phyloP scores from a whole-genome alignment of 345 rosid genomes.

The Syzygium oleosum region DNA sequence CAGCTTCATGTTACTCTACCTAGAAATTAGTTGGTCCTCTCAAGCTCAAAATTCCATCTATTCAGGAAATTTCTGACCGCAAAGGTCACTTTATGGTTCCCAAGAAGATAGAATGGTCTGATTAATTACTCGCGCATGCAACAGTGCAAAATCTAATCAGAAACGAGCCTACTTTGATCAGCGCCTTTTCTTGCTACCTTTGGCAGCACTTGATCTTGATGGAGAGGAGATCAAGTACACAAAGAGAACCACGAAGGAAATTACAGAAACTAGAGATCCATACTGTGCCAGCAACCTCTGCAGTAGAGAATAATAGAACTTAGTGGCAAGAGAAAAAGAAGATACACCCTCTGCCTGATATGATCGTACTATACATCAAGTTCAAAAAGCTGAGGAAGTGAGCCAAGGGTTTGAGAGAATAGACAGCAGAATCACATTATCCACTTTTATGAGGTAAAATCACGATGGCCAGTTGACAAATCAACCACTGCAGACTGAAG shows the following conservation, averaged over 20 bases:
- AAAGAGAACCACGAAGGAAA: constrained; percentile 56
- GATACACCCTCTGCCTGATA: neutral
- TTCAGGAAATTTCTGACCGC: no score
- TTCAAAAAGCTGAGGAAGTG: neutral
- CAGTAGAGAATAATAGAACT: neutral
- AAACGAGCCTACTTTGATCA: neutral
- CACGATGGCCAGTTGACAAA: neutral
- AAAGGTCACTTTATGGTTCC: no score
- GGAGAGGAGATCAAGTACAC: constrained; percentile 54
- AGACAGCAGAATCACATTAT: neutral
- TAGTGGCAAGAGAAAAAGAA: neutral
- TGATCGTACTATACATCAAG: neutral
- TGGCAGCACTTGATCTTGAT: constrained; percentile 50
- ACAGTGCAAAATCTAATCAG: neutral
- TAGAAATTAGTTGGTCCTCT: neutral
- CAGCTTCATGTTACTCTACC: neutral
- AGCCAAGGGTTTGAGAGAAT: neutral
- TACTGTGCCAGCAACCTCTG: constrained; percentile 72
- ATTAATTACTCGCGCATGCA: neutral
- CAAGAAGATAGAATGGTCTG: neutral
- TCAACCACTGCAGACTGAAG: neutral
- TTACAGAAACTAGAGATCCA: constrained; percentile 68
- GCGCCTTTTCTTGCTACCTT: constrained; percentile 80
- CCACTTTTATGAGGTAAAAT: neutral
- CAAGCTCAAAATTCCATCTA: no score